Evolutionary conservation across 2,329 filamentous ascomycete species (phyloP), one percentile per base, ranked within the genome.

Genomic region (Calonectria montana): DNA sequence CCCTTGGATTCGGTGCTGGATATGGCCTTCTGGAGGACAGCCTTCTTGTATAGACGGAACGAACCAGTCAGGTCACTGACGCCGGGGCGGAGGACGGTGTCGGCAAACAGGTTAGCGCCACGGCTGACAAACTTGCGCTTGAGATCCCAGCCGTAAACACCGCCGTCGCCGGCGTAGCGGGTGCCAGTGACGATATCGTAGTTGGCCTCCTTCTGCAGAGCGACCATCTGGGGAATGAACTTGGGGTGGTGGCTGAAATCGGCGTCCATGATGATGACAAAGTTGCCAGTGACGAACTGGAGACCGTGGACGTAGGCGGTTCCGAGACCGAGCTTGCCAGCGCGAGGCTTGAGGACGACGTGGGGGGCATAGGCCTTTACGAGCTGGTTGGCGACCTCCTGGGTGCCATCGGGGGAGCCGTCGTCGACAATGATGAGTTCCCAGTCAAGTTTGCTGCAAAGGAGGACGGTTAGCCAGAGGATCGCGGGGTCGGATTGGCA

Each of bases 181-280:
- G 97, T 99, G 65, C 97, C 97, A 1, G 96, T 98, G 57, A 99
- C 96, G 79, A 99, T 99, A 82, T 99, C 97, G 87, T 95, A 97
- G 87, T 95, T 91, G 76, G 88, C 92, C 73, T 83, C 84, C 83
- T 91, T 90, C 85, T 98, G 97, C 77, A 92, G 90, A 71, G 89
- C 90, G 80, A 99, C 94, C 95, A 99, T 98, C 82, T 93, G 89
- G 66, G 96, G 92, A 85, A 99, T 98, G 90, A 98, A 99, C 87
- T 98, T 99, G 82, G 97, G 97, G 88, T 99, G 97, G 87, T 99
- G 97, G 79, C 92, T 95, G 90, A 99, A 99, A 87, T 99, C 97
- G 85, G 97, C 97, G 88, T 99, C 97, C 97, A 99, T 99, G 90
- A 99, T 99, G 88, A 99, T 94, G 82, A 99, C 94, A 82, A 92